Evolutionary conservation across 2,329 filamentous ascomycete genomes (phyloP), one percentile per base, ranked within the genome.

Genomic region (Chaetomium strumarium): DNA sequence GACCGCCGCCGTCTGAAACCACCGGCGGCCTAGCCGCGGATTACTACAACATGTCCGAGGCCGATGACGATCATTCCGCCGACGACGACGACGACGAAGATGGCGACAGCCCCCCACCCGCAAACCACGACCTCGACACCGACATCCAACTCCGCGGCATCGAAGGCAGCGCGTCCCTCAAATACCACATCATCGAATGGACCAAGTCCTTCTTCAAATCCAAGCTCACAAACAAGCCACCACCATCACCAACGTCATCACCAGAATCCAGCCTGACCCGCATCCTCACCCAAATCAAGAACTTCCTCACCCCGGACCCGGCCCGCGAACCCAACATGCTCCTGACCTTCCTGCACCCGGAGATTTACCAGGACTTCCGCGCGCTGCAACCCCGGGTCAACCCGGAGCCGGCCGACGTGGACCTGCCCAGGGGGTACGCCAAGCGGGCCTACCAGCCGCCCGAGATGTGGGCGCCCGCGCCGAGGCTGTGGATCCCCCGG

Each of bases 401-500:
- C 2, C 72, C 74, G 34, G 69, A 70, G 5, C 48, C 58, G 13
- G 48, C 51, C 5, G 44, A 52, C 10, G 24, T 49, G 2, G 52
- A 57, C 31, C 56, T 63, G 7, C 63, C 63, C 1, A 39, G 47
- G 5, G 58, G 79, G 43, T 71, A 75, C 8, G 81, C 79, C 58
- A 68, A 72, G 16, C 73, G 81, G 7, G 88, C 87, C 0, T 93
- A 90, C 69, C 81, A 77, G 68, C 83, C 89, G 58, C 86, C 88
- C 0, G 79, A 85, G 9, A 81, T 89, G 64, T 80, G 72, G 40
- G 73, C 77, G 46, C 71, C 76, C 38, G 70, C 80, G 0, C 85
- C 85, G 3, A 71, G 83, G 8, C 74, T 93, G 30, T 93, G 88
- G 88, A 83, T 93, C 29, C 88, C 88, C 1, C 76, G 79, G 49